Evolutionary conservation across 176 grass and related monocot species (phyloP), one percentile per base, ranked within the genome.

Genomic region (Aegilops longissima): DNA sequence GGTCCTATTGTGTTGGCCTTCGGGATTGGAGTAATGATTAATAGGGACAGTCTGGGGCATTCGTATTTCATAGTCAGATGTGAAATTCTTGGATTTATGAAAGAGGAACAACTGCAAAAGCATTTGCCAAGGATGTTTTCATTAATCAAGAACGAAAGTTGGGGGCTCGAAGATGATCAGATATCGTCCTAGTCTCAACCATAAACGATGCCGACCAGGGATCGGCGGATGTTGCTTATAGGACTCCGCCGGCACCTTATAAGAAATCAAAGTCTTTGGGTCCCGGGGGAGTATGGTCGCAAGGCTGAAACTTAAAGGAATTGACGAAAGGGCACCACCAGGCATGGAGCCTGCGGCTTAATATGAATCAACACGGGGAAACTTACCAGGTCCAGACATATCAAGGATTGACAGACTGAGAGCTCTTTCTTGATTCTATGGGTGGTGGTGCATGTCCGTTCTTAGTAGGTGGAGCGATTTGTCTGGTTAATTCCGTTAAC

Each of bases 71-170:
- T 47, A 73, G 39, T 73, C 39, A 47, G 88, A 93, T 82, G 92
- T 93, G 89, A 91, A 88, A 93, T 89, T 94, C 92, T 94, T 94
- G 89, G 89, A 93, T 93, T 94, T 94, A 94, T 94, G 86, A 94
- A 91, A 91, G 92, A 87, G 24, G 75, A 94, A 94, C 86, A 82
- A 94, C 84, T 92, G 65, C 87, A 79, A 91, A 93, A 93, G 88
- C 88, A 90, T 93, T 88, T 93, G 88, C 88, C 84, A 93, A 90
- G 85, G 91, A 93, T 93, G 81, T 93, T 93, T 93, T 93, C 85
- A 90, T 93, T 93, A 90, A 93, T 90, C 88, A 90, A 88, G 85
- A 93, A 90, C 20, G 72, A 90, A 93, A 90, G 91, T 88, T 93
- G 65, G 85, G 88, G 78, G 88, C 85, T 91, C 86, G 82, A 91